Evolutionary conservation across 1,284 basidiomycete species (phyloP).

Genomic region (Phylloporus sp.): DNA sequence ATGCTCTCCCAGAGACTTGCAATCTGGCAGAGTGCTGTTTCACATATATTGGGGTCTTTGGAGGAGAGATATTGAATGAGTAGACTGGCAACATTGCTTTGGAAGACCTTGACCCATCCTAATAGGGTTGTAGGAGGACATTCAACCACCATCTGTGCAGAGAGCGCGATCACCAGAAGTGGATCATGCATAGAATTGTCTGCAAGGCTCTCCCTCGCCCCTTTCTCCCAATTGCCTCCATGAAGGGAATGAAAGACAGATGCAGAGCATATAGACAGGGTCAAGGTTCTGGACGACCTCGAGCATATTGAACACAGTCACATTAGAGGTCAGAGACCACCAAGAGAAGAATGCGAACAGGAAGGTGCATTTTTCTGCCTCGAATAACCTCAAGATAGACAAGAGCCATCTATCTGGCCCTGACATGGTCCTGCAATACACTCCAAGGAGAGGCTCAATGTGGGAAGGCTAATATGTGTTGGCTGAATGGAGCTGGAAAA

Average conservation of each 20-base stretch:
- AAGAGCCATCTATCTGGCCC: slow-evolving; percentile 68
- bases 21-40: slow-evolving; percentile 58
- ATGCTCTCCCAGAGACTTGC: slow-evolving; percentile 56
- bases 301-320: slow-evolving; percentile 50
- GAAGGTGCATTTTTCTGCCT: slow-evolving; percentile 70
- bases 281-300: slow-evolving; percentile 78
- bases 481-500: slow-evolving; percentile 76
- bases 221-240: slow-evolving; percentile 51
- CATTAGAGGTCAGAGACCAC: slow-evolving; percentile 60
- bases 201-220: slow-evolving; percentile 23
- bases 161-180: slow-evolving; percentile 73
- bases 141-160: slow-evolving; percentile 64
- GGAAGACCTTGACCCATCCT: slow-evolving; percentile 85
- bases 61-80: slow-evolving; percentile 78
- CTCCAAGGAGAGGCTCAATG: slow-evolving; percentile 70
- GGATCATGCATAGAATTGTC: slow-evolving; percentile 77
- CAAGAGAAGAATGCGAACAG: slow-evolving; percentile 59
- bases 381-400: slow-evolving; percentile 80
- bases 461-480: slow-evolving; percentile 86
- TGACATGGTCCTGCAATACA: slow-evolving; percentile 78
- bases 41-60: slow-evolving; percentile 62
- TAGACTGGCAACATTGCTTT: slow-evolving; percentile 80
- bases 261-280: slow-evolving; percentile 67
- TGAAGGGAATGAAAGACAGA: slow-evolving; percentile 74
- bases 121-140: slow-evolving; percentile 55